Evolutionary conservation across 2,329 filamentous ascomycete species (phyloP).

Genomic region (Calonectria leucothoes): DNA sequence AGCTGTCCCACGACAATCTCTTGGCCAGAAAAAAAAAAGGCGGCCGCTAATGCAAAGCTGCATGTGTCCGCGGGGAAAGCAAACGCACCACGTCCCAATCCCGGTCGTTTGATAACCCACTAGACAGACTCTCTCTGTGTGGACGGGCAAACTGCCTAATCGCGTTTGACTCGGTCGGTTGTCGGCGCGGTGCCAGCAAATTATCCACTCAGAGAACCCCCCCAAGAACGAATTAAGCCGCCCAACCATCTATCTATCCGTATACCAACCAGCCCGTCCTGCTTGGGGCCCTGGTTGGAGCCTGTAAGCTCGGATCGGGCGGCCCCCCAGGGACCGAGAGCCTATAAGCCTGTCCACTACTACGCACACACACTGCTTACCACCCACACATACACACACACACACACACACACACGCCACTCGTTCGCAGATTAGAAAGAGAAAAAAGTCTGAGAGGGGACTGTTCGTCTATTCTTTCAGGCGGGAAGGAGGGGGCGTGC

Average conservation of each 20-base stretch:
- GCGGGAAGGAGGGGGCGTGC: not conserved
- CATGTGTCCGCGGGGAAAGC: slow-evolving; percentile 5
- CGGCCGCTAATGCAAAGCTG: slow-evolving; percentile 8
- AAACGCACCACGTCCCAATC: not conserved
- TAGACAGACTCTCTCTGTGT: too few species aligned
- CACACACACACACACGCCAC: not conserved
- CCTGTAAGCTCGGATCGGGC: not conserved
- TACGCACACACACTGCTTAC: not conserved
- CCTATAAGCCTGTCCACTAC: not conserved
- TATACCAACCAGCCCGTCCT: not conserved
- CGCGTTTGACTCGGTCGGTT: not conserved
- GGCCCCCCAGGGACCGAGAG: not conserved
- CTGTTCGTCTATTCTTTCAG: not conserved
- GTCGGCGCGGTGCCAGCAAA: not conserved
- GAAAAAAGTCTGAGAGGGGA: not conserved
- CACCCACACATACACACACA: not conserved
- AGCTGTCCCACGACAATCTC: not conserved
- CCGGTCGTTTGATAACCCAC: not conserved
- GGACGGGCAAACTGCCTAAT: slow-evolving; percentile 5
- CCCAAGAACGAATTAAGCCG: not conserved
- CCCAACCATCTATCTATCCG: not conserved
- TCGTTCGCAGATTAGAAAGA: not conserved
- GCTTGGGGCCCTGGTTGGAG: not conserved
- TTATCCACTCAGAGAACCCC: not conserved
- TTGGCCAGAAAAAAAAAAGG: not conserved